Base-by-base conservation (phyloP, 768 basidiomycete genomes). In the Amylocystis lapponica region DNA sequence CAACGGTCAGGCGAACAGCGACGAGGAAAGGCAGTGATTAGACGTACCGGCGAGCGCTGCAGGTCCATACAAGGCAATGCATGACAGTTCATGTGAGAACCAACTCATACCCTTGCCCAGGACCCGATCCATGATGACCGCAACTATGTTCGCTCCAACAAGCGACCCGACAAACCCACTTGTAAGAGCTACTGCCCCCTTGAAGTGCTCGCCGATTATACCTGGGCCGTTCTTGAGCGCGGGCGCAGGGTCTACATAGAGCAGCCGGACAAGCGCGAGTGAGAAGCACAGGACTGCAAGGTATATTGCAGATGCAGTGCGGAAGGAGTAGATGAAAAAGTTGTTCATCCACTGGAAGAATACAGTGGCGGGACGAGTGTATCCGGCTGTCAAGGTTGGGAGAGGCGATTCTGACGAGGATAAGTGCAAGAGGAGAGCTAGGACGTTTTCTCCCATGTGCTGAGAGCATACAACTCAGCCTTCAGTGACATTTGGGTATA, bases 361-460 rank as follows among this genome's bases (percentile, higher is more conserved):
- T 34, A 94, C 83, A 2, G 83, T 86, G 6, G 72, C 66, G 0
- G 85, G 84, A 21, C 66, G 64, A 2, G 57, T 52, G 39, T 69
- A 74, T 14, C 72, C 74, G 22, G 66, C 53, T 0, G 76, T 78
- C 11, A 90, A 69, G 1, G 66, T 67, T 0, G 85, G 79, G n/a
- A 92, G 65, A 8, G 86, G 83, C 0, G 83, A 92, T 7, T 64
- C 70, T 1, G 75, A 58, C 0, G 83, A 81, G 0, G 90, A 81
- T 16, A 96, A 74, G 60, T 87, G 75, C 27, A 71, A 71, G 17
- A 95, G 65, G 14, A 96, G 76, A 0, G 86, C 86, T 12, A 94
- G 78, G 2, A 81, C 72, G 51, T 96, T 96, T 47, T 90, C 86
- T 17, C 76, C 92, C 81, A 97, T 93, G 65, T 96, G 84, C 72